These are phyloP conservation scores for Polysphondylium violaceum DNA, from an alignment of 78 protist genomes.

Conservation along the genomic window DNA sequence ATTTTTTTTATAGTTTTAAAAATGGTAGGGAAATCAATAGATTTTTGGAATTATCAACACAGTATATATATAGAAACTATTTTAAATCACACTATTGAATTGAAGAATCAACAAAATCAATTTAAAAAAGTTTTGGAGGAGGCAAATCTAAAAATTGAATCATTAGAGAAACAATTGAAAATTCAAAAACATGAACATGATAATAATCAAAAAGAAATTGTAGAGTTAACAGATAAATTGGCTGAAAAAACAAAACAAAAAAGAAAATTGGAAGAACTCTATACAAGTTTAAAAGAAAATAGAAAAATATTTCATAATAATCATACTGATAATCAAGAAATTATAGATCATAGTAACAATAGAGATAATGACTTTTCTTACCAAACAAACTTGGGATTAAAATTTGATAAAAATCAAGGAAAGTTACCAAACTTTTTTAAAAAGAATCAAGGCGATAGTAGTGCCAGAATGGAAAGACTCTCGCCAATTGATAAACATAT, in stretches of 20 bases:
- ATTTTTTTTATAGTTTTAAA: neutral
- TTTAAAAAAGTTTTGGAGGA: neutral
- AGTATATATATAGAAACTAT: constrained; percentile 7
- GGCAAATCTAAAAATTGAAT: neutral
- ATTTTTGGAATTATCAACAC: constrained; percentile 46
- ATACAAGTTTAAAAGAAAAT: constrained; percentile 20
- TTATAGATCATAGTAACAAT: neutral
- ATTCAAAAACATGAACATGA: constrained; percentile 19
- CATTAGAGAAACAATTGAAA: constrained; percentile 20
- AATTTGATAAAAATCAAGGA: too few relatives aligned
- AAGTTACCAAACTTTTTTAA: too few relatives aligned
- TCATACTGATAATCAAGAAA: neutral
- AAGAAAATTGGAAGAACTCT: constrained; percentile 34
- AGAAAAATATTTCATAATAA: neutral
- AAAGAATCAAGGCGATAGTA: too few relatives aligned
- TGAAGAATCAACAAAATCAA: neutral
- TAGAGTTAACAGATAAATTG: constrained; percentile 33
- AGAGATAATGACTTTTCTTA: neutral
- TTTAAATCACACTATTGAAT: neutral
- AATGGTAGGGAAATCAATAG: constrained; percentile 41
- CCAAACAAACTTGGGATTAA: too few relatives aligned
- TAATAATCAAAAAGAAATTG: constrained; percentile 48
- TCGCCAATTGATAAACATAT: too few relatives aligned
- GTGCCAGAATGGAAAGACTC: neutral
- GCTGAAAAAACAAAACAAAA: constrained; percentile 72